phyloP scores from a whole-genome alignment of 495 filamentous ascomycete genomes.

The Xylaria grammica region DNA sequence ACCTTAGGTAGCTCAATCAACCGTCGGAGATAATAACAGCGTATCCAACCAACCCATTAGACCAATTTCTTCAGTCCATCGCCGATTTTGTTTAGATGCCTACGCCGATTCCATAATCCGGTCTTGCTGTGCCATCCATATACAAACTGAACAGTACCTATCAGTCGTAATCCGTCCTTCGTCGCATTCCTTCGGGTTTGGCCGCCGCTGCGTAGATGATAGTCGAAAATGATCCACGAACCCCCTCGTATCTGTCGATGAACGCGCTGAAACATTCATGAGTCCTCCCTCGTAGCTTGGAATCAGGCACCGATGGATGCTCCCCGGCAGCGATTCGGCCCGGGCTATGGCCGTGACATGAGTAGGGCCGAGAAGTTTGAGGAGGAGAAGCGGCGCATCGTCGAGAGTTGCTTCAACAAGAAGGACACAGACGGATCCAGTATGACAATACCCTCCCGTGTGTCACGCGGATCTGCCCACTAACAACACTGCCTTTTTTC shows the following conservation, averaged over 20 bases:
- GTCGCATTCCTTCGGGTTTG: neutral
- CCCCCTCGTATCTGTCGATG: conserved; percentile 25
- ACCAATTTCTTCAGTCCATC: neutral
- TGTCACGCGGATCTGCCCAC: neutral
- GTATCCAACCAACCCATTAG: neutral
- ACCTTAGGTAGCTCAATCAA: neutral
- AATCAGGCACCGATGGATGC: conserved; percentile 33
- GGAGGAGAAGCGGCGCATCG: conserved; percentile 92
- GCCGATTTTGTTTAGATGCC: conserved; percentile 8
- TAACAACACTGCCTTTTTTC: conserved; percentile 5
- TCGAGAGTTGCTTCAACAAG: conserved; percentile 89
- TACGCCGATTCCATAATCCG: neutral
- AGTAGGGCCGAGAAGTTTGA: conserved; percentile 89
- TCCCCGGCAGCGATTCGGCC: conserved; percentile 31
- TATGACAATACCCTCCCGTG: conserved; percentile 50
- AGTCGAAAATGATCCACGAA: conserved; percentile 35
- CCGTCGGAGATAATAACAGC: neutral
- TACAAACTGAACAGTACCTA: neutral
- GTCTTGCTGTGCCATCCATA: neutral
- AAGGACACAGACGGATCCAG: conserved; percentile 80
- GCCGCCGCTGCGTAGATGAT: conserved; percentile 6
- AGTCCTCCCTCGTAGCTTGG: conserved; percentile 21
- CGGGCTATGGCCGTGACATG: conserved; percentile 47
- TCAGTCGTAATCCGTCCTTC: neutral
- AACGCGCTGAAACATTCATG: conserved; percentile 32